Evolutionary conservation across 2,329 filamentous ascomycete genomes (phyloP).

Genomic region (Fusarium siculi): DNA sequence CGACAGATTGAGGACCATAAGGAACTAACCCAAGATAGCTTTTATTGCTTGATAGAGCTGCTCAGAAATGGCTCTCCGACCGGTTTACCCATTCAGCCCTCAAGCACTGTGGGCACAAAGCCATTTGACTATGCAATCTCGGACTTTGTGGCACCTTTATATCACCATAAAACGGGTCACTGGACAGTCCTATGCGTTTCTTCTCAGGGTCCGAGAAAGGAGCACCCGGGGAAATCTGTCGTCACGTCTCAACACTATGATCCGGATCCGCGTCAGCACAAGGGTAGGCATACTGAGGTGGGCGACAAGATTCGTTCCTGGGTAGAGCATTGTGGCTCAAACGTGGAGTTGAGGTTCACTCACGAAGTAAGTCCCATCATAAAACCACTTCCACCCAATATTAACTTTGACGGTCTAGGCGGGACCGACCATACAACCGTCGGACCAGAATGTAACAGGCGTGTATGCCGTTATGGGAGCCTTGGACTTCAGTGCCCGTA

Average conservation of each 20-base stretch:
- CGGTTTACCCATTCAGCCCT: too few species aligned
- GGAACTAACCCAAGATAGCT: background rate
- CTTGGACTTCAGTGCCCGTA: background rate
- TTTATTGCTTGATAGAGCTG: background rate
- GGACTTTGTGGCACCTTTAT: background rate
- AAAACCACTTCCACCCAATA: too few species aligned
- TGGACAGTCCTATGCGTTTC: background rate
- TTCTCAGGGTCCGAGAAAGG: background rate
- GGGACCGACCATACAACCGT: too few species aligned
- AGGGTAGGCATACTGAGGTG: background rate
- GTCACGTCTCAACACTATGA: background rate
- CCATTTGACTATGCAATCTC: background rate
- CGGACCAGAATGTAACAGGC: background rate
- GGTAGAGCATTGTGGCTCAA: background rate
- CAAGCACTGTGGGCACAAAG: background rate
- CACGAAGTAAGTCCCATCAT: background rate
- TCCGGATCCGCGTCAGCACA: background rate
- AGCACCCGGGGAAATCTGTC: background rate
- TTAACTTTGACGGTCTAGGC: too few species aligned
- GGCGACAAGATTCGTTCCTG: background rate
- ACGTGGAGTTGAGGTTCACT: background rate
- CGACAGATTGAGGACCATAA: background rate
- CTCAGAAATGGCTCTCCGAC: background rate
- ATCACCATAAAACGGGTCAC: background rate
- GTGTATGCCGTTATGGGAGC: background rate